Evolutionary conservation across 768 basidiomycete species (phyloP).

Genomic region (Amanita polypyramis): DNA sequence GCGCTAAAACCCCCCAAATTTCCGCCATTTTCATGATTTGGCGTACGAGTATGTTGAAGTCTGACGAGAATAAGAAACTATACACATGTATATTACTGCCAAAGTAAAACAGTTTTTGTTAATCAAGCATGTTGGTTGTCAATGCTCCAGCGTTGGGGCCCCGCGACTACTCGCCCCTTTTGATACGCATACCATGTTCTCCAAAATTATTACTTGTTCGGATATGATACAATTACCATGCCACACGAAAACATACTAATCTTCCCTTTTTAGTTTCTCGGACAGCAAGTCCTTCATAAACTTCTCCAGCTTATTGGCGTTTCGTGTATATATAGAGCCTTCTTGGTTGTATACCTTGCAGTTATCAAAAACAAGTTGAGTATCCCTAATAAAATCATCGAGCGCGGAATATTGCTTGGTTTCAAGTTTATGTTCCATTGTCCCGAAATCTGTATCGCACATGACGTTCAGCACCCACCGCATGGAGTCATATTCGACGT

Average conservation of each 20-base stretch:
- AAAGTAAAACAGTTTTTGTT: background rate
- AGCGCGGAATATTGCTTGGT: conserved; percentile 73
- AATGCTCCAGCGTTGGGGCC: no score
- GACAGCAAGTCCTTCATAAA: conserved; percentile 49
- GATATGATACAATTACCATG: background rate
- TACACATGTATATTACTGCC: background rate
- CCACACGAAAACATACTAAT: background rate
- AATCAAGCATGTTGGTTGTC: background rate
- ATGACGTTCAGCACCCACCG: background rate
- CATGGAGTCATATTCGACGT: conserved; percentile 16
- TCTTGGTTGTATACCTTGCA: conserved; percentile 85
- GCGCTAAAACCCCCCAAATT: conserved; percentile 22
- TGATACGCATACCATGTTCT: background rate
- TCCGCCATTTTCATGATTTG: no score
- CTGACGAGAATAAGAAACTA: background rate
- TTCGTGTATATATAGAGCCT: conserved; percentile 67
- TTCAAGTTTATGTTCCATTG: conserved; percentile 87
- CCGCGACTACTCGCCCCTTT: no score
- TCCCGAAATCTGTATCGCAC: conserved; percentile 59
- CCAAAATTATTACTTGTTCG: background rate
- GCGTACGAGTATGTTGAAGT: no score
- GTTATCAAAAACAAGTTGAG: conserved; percentile 80
- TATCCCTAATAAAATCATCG: conserved; percentile 68
- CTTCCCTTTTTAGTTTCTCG: conserved; percentile 21
- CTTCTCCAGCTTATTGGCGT: conserved; percentile 78